Evolutionary conservation across 1,284 basidiomycete species (phyloP).

Genomic region (Entoloma clypeatum): DNA sequence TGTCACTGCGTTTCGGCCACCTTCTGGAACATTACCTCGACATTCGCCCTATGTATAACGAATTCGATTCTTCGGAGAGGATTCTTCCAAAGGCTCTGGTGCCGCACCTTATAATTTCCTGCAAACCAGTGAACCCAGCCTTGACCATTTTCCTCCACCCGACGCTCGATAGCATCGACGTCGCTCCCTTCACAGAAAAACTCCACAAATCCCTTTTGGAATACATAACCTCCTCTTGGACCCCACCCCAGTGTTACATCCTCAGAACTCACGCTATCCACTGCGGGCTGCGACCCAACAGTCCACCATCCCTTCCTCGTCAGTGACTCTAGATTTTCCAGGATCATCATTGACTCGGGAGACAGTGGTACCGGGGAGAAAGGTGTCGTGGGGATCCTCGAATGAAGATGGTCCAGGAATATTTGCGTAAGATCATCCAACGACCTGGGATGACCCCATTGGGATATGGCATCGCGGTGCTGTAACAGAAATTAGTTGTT

Average conservation of each 20-base stretch:
- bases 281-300: constrained; percentile 93
- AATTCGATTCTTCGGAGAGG: constrained; percentile 3
- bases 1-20: constrained; percentile 91
- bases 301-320: constrained; percentile 89
- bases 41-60: constrained; percentile 80
- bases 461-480: constrained; percentile 62
- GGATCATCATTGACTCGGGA: constrained; percentile 80
- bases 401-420: constrained; percentile 79
- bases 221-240: constrained; percentile 88
- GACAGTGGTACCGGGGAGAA: constrained; percentile 88
- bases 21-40: constrained; percentile 75
- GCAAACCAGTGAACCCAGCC: constrained; percentile 86
- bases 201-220: constrained; percentile 97
- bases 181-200: constrained; percentile 78
- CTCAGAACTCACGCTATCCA: constrained; percentile 75
- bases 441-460: constrained; percentile 81
- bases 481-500: constrained; percentile 25
- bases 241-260: constrained; percentile 90
- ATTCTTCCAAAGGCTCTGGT: neutral
- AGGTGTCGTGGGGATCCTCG: constrained; percentile 73
- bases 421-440: constrained; percentile 72
- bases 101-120: constrained; percentile 67
- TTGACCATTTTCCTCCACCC: constrained; percentile 50
- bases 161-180: constrained; percentile 61
- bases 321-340: constrained; percentile 74